Percentiles rank a stretch among this genome's conserved stretches.
phyloP scores from a whole-genome alignment of 805 yeast genomes.

The Yarrowia hollandica region DNA sequence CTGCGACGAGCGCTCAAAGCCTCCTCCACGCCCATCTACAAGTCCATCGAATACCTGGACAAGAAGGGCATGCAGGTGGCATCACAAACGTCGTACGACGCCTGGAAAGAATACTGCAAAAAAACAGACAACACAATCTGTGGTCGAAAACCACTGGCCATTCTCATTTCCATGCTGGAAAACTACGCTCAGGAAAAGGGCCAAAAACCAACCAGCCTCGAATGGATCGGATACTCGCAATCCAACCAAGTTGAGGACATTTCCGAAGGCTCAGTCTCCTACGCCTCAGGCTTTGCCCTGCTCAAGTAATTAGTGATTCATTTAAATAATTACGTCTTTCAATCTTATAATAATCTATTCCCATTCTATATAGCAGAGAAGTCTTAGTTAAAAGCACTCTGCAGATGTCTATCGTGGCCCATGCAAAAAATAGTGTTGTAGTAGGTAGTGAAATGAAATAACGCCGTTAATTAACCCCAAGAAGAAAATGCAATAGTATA shows the following conservation, averaged over 20 bases:
- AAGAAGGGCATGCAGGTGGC: slow-evolving; percentile 65
- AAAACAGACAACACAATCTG: slow-evolving; percentile 87
- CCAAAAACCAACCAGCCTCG: slow-evolving; percentile 43
- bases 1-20: slow-evolving; percentile 33
- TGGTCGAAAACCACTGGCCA: slow-evolving; percentile 79
- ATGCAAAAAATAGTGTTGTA: slow-evolving; percentile 19
- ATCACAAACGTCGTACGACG: slow-evolving; percentile 52
- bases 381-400: slow-evolving; percentile 20
- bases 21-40: slow-evolving; percentile 53
- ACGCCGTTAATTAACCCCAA: slow-evolving; percentile 29
- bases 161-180: slow-evolving; percentile 52
- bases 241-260: slow-evolving; percentile 54
- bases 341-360: slow-evolving; percentile 20
- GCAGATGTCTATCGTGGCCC: slow-evolving; percentile 28
- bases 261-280: slow-evolving; percentile 82
- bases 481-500: slow-evolving; percentile 28
- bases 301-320: background rate
- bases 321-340: background rate
- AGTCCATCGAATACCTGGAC: slow-evolving; percentile 76
- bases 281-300: slow-evolving; percentile 72
- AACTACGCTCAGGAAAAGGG: slow-evolving; percentile 33
- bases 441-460: slow-evolving; percentile 21
- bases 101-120: slow-evolving; percentile 68
- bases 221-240: slow-evolving; percentile 82
- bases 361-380: slow-evolving; percentile 27